These are phyloP conservation scores for Epichloe scottii DNA, from an alignment of 2,329 filamentous ascomycete species.

Conservation along the genomic window DNA sequence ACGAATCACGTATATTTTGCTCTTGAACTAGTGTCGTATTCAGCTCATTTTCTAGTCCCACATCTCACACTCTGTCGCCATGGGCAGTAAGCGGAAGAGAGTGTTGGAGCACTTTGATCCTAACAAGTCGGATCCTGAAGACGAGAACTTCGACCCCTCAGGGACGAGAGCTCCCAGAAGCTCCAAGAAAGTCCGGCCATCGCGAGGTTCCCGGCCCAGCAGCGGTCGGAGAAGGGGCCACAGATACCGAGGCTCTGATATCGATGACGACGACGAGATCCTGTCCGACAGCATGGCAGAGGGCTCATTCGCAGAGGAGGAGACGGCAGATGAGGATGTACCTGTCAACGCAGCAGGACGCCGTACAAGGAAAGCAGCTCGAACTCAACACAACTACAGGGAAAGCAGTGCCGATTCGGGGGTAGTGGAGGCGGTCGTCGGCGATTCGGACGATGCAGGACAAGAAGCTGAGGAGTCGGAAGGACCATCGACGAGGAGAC, in stretches of 20 bases:
- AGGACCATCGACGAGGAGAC: slow-evolving; percentile 19
- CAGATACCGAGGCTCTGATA: slow-evolving; percentile 47
- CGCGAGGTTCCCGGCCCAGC: slow-evolving; percentile 20
- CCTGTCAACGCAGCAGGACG: slow-evolving; percentile 36
- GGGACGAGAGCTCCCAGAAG: slow-evolving; percentile 30
- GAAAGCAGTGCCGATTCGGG: slow-evolving; percentile 33
- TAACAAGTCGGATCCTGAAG: slow-evolving; percentile 53
- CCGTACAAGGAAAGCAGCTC: slow-evolving; percentile 34
- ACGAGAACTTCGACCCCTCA: slow-evolving; percentile 51
- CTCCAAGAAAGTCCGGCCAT: slow-evolving; percentile 29
- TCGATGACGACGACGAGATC: slow-evolving; percentile 47
- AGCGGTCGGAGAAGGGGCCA: slow-evolving; percentile 21
- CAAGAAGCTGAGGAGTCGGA: slow-evolving; percentile 15
- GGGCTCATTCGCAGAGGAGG: slow-evolving; percentile 33
- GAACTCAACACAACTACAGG: slow-evolving; percentile 32
- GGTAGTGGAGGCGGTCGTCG: slow-evolving; percentile 17
- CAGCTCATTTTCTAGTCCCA: slow-evolving; percentile 4
- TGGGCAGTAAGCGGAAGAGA: slow-evolving; percentile 42
- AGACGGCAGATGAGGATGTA: slow-evolving; percentile 25
- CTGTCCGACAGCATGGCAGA: slow-evolving; percentile 41
- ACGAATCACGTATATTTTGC: not conserved
- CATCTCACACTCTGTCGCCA: slow-evolving; percentile 6
- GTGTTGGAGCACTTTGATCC: slow-evolving; percentile 49
- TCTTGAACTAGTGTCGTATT: not conserved
- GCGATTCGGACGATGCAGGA: slow-evolving; percentile 15